Evolutionary conservation across 129 eudicot species (phyloP).

Genomic region (Sambucus nigra): DNA sequence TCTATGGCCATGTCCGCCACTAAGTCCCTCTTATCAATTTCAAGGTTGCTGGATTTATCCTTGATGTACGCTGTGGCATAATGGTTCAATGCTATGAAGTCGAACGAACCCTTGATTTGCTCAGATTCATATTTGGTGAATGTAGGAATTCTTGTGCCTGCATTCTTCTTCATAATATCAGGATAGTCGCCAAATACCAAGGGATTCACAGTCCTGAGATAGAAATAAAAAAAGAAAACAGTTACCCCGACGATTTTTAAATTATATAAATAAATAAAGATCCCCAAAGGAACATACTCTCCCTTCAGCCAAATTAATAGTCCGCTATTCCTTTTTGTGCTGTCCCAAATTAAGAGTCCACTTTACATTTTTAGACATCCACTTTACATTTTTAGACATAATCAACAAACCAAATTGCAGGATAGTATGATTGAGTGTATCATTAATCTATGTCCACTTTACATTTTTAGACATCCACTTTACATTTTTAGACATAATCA

Average conservation of each 20-base stretch:
- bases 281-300: too few relatives aligned
- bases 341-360: too few relatives aligned
- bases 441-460: not conserved
- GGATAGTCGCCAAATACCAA: constrained; percentile 39
- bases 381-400: too few relatives aligned
- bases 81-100: constrained; percentile 31
- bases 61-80: constrained; percentile 11
- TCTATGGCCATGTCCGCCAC: constrained; percentile 19
- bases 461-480: too few relatives aligned
- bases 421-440: too few relatives aligned
- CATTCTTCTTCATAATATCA: constrained; percentile 20
- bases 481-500: too few relatives aligned
- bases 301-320: too few relatives aligned
- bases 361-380: too few relatives aligned
- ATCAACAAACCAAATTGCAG: too few relatives aligned
- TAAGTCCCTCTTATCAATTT: constrained; percentile 18
- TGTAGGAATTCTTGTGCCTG: constrained; percentile 25
- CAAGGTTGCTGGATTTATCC: constrained; percentile 16
- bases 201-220: constrained; percentile 26
- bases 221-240: not conserved
- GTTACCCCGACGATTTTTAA: not conserved
- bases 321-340: too few relatives aligned
- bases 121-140: constrained; percentile 19
- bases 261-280: not conserved
- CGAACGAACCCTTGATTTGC: constrained; percentile 31